A percentile compares a stretch with the other conserved stretches of the same genome.
phyloP scores from a whole-genome alignment of 1,284 basidiomycete genomes.

The Marasmius tenuissimus region DNA sequence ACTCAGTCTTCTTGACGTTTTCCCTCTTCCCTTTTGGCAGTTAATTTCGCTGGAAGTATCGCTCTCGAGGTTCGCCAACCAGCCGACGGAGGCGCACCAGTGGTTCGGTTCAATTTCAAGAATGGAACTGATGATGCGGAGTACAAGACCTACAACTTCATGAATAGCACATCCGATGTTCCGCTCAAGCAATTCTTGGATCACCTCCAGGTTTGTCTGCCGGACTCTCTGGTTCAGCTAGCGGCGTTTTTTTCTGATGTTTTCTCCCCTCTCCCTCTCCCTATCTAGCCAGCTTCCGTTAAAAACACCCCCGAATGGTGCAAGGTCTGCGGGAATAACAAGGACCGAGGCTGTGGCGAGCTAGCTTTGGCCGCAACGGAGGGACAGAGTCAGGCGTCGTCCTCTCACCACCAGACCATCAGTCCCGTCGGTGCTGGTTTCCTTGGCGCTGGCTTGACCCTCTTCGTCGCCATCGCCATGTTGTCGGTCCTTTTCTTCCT shows the following conservation, averaged over 20 bases:
- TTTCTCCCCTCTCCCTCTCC: not conserved
- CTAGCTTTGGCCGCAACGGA: slow-evolving; percentile 36
- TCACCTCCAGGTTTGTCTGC: slow-evolving; percentile 42
- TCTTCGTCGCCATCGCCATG: slow-evolving; percentile 41
- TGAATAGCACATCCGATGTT: slow-evolving; percentile 57
- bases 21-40: slow-evolving; percentile 28
- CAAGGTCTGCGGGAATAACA: slow-evolving; percentile 50
- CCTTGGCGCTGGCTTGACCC: slow-evolving; percentile 60
- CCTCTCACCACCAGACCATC: slow-evolving; percentile 37
- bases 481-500: slow-evolving; percentile 43
- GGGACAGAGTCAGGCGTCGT: slow-evolving; percentile 19
- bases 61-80: slow-evolving; percentile 69
- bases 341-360: slow-evolving; percentile 56
- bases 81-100: slow-evolving; percentile 44
- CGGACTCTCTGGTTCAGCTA: not conserved
- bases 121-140: slow-evolving; percentile 64
- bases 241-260: not conserved
- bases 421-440: slow-evolving; percentile 63
- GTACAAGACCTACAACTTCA: slow-evolving; percentile 61
- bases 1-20: not conserved
- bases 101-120: slow-evolving; percentile 76
- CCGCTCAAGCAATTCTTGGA: slow-evolving; percentile 57
- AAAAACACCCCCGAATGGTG: slow-evolving; percentile 63
- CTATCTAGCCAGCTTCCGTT: slow-evolving; percentile 23
- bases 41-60: slow-evolving; percentile 73